phyloP scores from a whole-genome alignment of 1,284 basidiomycete genomes.

The Tilletia indica region DNA sequence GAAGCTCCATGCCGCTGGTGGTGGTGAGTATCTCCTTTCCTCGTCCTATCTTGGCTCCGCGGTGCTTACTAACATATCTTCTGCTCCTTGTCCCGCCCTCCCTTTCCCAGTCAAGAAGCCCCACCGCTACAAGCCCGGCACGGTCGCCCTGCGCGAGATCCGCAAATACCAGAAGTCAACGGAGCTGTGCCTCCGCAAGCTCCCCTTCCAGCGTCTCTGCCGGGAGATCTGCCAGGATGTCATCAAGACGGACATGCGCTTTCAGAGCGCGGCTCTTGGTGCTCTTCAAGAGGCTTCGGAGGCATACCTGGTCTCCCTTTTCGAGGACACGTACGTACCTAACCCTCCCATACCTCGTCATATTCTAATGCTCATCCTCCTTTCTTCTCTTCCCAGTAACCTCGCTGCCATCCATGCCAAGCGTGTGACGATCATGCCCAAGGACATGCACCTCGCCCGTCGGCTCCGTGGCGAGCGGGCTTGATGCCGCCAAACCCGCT shows the following conservation, averaged over 20 bases:
- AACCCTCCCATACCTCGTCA: neutral
- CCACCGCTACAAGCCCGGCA: no score
- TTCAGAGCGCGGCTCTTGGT: conserved; percentile 3
- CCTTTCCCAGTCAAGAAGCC: no score
- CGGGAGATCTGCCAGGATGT: conserved; percentile 46
- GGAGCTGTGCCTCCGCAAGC: conserved; percentile 77
- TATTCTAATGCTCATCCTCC: no score
- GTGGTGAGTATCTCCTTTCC: no score
- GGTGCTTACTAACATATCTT: no score
- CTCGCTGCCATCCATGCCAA: neutral
- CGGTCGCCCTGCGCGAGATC: conserved; percentile 76
- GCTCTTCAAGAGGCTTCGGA: neutral
- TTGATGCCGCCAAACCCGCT: no score
- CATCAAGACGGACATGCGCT: conserved; percentile 33
- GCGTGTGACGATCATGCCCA: conserved; percentile 18
- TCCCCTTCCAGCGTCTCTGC: conserved; percentile 88
- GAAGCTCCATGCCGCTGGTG: no score
- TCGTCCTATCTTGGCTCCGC: no score
- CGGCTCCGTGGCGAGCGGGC: conserved; percentile 6
- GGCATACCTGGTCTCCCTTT: conserved; percentile 20
- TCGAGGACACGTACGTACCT: conserved; percentile 6
- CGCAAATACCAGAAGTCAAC: conserved; percentile 90
- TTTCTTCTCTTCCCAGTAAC: neutral
- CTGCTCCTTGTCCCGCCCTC: no score
- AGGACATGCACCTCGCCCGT: conserved; percentile 15